phyloP scores from a whole-genome alignment of 2,329 filamentous ascomycete species.

The Zasmidium angulare region DNA sequence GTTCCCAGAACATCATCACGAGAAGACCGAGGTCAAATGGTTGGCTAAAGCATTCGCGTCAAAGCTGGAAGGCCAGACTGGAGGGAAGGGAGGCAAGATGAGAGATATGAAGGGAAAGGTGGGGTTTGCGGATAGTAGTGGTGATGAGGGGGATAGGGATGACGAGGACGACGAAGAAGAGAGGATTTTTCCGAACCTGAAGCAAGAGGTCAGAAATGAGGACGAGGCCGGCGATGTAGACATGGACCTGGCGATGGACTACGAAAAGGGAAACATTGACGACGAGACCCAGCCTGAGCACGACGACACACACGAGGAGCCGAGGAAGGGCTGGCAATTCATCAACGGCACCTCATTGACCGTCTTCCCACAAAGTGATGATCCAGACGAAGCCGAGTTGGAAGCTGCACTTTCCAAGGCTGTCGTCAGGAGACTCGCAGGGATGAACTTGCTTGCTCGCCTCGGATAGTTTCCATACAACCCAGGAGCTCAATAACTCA shows the following conservation, averaged over 20 bases:
- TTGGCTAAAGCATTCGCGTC: background rate
- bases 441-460: background rate
- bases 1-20: constrained; percentile 7
- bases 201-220: too few species aligned
- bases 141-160: background rate
- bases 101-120: background rate
- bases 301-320: too few species aligned
- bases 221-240: too few species aligned
- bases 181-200: too few species aligned
- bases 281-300: too few species aligned
- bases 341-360: background rate
- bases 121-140: background rate
- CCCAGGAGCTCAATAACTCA: too few species aligned
- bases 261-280: too few species aligned
- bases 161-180: too few species aligned
- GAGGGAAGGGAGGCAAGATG: background rate
- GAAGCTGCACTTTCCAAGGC: background rate
- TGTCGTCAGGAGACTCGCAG: background rate
- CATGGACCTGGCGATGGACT: too few species aligned
- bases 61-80: background rate
- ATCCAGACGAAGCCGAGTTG: background rate
- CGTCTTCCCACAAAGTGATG: background rate
- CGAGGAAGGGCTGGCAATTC: too few species aligned
- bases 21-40: background rate
- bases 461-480: too few species aligned